These are phyloP conservation scores for Neonectria punicea DNA, from an alignment of 2,329 filamentous ascomycete genomes.

Conservation along the genomic window DNA sequence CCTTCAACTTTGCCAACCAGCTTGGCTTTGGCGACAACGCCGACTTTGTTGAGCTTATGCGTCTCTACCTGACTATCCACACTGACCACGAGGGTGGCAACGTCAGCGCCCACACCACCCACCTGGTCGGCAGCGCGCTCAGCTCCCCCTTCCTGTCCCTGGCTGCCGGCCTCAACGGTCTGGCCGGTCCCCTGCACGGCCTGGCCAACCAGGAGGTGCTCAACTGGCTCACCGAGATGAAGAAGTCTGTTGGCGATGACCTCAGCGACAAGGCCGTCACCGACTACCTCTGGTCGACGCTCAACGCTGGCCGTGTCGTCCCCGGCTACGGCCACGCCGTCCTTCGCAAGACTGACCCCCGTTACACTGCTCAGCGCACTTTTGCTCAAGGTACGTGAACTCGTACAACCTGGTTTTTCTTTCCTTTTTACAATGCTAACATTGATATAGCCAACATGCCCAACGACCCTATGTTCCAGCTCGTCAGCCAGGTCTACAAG, in stretches of 20 bases:
- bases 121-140: conserved; percentile 95
- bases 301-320: conserved; percentile 95
- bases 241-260: conserved; percentile 92
- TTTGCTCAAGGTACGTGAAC: conserved; percentile 75
- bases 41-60: conserved; percentile 98
- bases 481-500: conserved; percentile 99
- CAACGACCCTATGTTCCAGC: conserved; percentile 99
- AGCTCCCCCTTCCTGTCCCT: conserved; percentile 98
- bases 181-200: conserved; percentile 97
- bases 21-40: conserved; percentile 94
- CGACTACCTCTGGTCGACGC: conserved; percentile 98
- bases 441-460: conserved; percentile 76
- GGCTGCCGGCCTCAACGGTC: conserved; percentile 95
- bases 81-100: conserved; percentile 99
- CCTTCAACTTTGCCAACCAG: conserved; percentile 99
- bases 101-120: conserved; percentile 97
- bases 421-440: conserved; percentile 42
- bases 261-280: conserved; percentile 96
- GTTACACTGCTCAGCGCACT: conserved; percentile 97
- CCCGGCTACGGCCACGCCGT: conserved; percentile 99
- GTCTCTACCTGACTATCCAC: conserved; percentile 99
- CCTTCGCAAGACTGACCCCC: conserved; percentile 99
- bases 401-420: not conserved
- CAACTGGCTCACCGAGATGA: conserved; percentile 99
- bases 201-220: conserved; percentile 99